Percentiles rank a stretch among this genome's conserved stretches.
Evolutionary conservation across 1,139 yeast species (phyloP).

Genomic region (Diutina mesorugosa): DNA sequence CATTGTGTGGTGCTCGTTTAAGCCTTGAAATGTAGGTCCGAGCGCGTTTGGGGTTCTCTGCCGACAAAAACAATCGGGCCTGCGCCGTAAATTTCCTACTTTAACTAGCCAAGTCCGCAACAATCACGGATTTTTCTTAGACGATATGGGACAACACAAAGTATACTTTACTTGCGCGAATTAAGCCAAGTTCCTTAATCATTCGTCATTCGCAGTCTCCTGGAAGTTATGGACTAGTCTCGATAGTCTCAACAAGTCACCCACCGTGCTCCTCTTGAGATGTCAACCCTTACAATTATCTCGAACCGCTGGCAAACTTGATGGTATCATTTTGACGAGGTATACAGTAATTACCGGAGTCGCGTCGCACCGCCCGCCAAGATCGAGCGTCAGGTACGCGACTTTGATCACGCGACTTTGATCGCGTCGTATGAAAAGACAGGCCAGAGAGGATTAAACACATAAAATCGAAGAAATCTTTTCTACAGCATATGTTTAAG

Average conservation of each 20-base stretch:
- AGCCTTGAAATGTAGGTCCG: not conserved
- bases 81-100: not conserved
- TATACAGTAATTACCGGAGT: not conserved
- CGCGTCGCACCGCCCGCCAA: not conserved
- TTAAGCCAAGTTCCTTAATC: too few relatives aligned
- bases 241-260: too few relatives aligned
- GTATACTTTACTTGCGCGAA: not conserved
- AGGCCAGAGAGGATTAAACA: not conserved
- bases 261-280: too few relatives aligned
- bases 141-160: not conserved
- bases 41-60: not conserved
- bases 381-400: not conserved
- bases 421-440: too few relatives aligned
- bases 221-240: too few relatives aligned
- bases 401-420: not conserved
- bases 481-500: too few relatives aligned
- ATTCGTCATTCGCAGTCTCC: too few relatives aligned
- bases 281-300: too few relatives aligned
- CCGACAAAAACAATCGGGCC: not conserved
- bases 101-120: not conserved
- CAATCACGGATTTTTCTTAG: not conserved
- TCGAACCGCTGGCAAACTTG: too few relatives aligned
- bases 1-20: not conserved
- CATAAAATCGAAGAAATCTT: not conserved
- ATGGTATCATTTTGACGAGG: too few relatives aligned